Conservation (phyloP, 176 grass and related monocot genomes). For the Raddia distichophylla region DNA sequence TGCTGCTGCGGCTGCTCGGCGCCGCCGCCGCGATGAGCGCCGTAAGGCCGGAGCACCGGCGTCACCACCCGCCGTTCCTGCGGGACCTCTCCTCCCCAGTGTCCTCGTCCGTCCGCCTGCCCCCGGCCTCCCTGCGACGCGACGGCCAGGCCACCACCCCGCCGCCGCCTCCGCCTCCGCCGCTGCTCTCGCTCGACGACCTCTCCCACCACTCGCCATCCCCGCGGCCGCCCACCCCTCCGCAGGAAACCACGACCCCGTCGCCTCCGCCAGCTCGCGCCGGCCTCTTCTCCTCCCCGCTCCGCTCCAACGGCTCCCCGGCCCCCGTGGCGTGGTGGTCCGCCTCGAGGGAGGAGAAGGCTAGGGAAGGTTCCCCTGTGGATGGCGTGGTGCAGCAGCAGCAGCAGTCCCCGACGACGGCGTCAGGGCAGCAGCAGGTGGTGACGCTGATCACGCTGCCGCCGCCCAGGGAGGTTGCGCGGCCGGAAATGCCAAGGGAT, state of each 20-base stretch:
- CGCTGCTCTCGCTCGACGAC: conserved; percentile 71
- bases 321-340: conserved; percentile 53
- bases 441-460: conserved; percentile 72
- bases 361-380: conserved; percentile 58
- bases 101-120: conserved; percentile 44
- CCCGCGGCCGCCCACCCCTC: conserved; percentile 28
- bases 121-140: conserved; percentile 47
- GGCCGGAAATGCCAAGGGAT: conserved; percentile 66
- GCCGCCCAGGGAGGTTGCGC: conserved; percentile 71
- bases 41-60: conserved; percentile 54
- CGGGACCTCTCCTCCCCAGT: conserved; percentile 64
- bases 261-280: conserved; percentile 43
- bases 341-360: conserved; percentile 45
- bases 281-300: conserved; percentile 44
- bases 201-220: conserved; percentile 49
- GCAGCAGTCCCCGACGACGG: conserved; percentile 43
- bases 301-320: conserved; percentile 51
- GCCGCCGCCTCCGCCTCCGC: conserved; percentile 71
- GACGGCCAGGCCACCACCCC: conserved; percentile 49
- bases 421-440: conserved; percentile 46
- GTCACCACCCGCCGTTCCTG: conserved; percentile 66
- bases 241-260: conserved; percentile 41
- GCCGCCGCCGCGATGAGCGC: conserved; percentile 50
- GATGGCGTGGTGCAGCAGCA: conserved; percentile 55
- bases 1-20: conserved; percentile 6